Evolutionary conservation across 2,329 filamentous ascomycete genomes (phyloP).

Genomic region (Epichloe amarillans): DNA sequence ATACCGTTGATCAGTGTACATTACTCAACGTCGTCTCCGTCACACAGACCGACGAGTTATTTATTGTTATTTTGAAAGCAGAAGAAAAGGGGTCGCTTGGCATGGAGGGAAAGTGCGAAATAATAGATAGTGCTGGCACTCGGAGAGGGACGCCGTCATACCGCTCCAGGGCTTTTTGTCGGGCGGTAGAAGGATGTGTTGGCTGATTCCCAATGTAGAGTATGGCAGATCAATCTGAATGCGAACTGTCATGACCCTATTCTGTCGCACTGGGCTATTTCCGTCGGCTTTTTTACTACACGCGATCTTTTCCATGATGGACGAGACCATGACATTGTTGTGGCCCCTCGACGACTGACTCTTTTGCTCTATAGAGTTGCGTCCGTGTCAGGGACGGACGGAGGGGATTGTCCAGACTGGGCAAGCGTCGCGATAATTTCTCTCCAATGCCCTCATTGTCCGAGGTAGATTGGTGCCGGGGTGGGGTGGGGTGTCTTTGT

Average conservation of each 20-base stretch:
- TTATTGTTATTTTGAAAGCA: not conserved
- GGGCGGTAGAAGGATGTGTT: not conserved
- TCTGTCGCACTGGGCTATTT: not conserved
- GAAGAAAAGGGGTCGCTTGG: not conserved
- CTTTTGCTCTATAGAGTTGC: too few species aligned
- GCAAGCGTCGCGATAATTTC: too few species aligned
- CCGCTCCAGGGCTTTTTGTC: not conserved
- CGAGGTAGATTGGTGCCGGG: too few species aligned
- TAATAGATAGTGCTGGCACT: not conserved
- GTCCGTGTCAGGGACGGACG: too few species aligned
- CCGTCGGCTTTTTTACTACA: too few species aligned
- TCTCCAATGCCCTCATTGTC: too few species aligned
- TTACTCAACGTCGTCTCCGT: conserved; percentile 16
- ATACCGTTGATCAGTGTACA: conserved; percentile 16
- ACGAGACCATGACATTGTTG: too few species aligned
- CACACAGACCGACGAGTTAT: conserved; percentile 12
- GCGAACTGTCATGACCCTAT: conserved; percentile 6
- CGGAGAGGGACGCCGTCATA: not conserved
- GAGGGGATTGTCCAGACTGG: too few species aligned
- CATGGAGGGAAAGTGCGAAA: not conserved
- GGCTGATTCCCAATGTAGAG: conserved; percentile 6
- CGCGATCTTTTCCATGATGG: too few species aligned
- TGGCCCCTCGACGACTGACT: too few species aligned
- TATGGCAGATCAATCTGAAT: conserved; percentile 13
- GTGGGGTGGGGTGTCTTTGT: too few species aligned